Conservation (phyloP, 305 asterid species). For the Fraxinus velutina region DNA sequence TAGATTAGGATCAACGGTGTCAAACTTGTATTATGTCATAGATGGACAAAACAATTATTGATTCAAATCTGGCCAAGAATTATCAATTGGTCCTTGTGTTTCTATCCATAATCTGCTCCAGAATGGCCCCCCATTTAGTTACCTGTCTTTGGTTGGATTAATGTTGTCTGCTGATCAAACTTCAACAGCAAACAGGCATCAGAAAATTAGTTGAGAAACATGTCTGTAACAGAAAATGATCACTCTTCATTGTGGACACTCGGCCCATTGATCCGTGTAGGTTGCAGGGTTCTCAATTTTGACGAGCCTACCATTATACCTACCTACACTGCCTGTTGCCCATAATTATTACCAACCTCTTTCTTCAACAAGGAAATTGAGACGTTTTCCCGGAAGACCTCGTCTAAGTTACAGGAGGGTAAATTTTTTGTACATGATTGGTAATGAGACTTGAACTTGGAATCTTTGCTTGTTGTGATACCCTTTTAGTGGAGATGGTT, state of each 20-base stretch:
- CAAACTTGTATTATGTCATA: background rate
- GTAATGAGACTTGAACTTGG: background rate
- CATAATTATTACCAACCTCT: background rate
- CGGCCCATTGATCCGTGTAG: conserved; percentile 7
- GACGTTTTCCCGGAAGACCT: background rate
- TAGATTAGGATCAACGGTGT: background rate
- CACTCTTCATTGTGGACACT: conserved; percentile 19
- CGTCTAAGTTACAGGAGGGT: background rate
- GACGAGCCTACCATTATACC: conserved; percentile 6
- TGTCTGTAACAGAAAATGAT: conserved; percentile 16
- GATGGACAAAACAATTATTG: background rate
- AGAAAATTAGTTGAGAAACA: conserved; percentile 14
- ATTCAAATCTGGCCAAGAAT: background rate
- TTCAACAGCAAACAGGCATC: conserved; percentile 25
- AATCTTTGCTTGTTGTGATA: background rate
- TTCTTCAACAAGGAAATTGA: background rate
- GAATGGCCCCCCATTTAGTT: conserved; percentile 22
- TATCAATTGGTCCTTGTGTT: background rate
- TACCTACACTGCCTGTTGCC: background rate
- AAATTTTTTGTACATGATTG: background rate
- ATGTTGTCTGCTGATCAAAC: conserved; percentile 21
- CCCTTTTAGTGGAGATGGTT: background rate
- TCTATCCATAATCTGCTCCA: conserved; percentile 5
- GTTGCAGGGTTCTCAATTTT: conserved; percentile 1
- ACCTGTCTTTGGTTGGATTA: conserved; percentile 32